Conservation (phyloP, 257 asterid genomes). For the Solanum verrucosum region DNA sequence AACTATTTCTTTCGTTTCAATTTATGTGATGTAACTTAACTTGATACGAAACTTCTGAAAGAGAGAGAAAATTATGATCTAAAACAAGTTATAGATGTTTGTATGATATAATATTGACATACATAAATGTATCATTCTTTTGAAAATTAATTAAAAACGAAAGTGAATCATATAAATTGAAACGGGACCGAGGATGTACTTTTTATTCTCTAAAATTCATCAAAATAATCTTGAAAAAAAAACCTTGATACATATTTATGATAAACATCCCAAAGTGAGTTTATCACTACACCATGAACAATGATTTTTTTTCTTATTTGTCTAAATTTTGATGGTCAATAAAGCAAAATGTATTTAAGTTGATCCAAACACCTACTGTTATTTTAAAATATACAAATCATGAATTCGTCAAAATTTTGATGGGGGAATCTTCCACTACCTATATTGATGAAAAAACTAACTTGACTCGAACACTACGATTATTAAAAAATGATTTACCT, state of each 20-base stretch:
- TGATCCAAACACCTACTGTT: neutral
- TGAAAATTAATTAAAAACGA: no score
- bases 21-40: no score
- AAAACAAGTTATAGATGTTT: neutral
- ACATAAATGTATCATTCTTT: neutral
- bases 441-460: neutral
- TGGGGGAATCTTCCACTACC: neutral
- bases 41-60: neutral
- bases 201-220: neutral
- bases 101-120: neutral
- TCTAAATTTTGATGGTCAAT: neutral
- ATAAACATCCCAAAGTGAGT: neutral
- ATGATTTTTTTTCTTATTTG: neutral
- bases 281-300: neutral
- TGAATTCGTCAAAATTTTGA: neutral
- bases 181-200: neutral
- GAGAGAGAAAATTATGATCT: neutral
- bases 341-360: neutral
- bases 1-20: neutral
- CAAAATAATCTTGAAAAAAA: neutral
- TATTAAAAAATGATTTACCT: conserved; percentile 24
- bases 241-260: neutral
- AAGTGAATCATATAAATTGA: no score
- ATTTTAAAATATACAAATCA: neutral
- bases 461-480: neutral